A percentile compares a stretch with the other conserved stretches of the same genome.
phyloP scores from a whole-genome alignment of 1,284 basidiomycete genomes.

The Apiotrichum gracile region DNA sequence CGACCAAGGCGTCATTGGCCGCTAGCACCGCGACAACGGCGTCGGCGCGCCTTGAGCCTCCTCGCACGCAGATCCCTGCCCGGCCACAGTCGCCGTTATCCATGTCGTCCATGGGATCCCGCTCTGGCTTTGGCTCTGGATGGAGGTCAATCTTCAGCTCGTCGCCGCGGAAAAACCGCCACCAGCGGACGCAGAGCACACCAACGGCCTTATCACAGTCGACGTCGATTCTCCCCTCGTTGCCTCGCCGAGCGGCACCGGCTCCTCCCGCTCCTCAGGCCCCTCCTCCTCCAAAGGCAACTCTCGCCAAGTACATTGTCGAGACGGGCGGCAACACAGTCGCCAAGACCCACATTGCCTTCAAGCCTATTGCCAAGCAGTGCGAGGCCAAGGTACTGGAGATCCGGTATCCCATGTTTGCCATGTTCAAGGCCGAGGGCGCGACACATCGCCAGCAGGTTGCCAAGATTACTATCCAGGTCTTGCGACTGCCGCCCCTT shows the following conservation, averaged over 20 bases:
- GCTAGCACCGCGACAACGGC: not conserved
- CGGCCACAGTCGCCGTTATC: slow-evolving; percentile 33
- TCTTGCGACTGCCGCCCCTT: slow-evolving; percentile 82
- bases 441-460: slow-evolving; percentile 54
- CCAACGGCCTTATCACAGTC: not conserved
- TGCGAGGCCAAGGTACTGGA: slow-evolving; percentile 79
- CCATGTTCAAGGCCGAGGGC: slow-evolving; percentile 52
- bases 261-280: slow-evolving; percentile 24
- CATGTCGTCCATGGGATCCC: not conserved
- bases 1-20: not conserved
- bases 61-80: slow-evolving; percentile 27
- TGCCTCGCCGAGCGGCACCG: slow-evolving; percentile 12
- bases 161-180: slow-evolving; percentile 14
- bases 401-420: slow-evolving; percentile 75
- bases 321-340: slow-evolving; percentile 61
- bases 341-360: slow-evolving; percentile 72
- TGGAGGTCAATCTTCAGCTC: slow-evolving; percentile 5
- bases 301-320: slow-evolving; percentile 73
- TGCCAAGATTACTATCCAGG: slow-evolving; percentile 73
- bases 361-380: slow-evolving; percentile 71
- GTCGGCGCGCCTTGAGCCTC: not conserved
- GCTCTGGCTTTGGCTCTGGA: slow-evolving; percentile 1
- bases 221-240: not conserved
- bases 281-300: slow-evolving; percentile 43
- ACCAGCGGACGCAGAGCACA: slow-evolving; percentile 15